Base-by-base conservation (phyloP, 2,329 filamentous ascomycete species). In the Aureobasidium sp. region DNA sequence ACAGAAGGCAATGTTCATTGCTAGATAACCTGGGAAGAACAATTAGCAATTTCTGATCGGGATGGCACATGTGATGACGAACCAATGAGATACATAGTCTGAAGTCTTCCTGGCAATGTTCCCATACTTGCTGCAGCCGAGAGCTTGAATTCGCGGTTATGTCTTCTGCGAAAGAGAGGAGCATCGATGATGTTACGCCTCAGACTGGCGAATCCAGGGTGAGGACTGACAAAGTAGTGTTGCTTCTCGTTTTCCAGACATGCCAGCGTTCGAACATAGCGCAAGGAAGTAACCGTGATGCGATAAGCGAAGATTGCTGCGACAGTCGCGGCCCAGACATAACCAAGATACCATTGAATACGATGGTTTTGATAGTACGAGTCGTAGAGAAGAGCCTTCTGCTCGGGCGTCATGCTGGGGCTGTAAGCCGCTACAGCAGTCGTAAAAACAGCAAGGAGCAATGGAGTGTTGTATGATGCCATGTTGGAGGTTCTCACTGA, bases 231-330 rank as follows among this genome's bases (percentile, higher is more conserved):
- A 71, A 92, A 96, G 77, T 91, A 96, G 64, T 83, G 81, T 73
- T 96, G 92, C 47, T 70, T 68, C 47, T 71, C 70, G 76, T 90
- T 91, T 76, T 84, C 87, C 67, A 96, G 82, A 70, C 87, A 90
- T 46, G 88, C 82, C 48, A 96, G 80, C 29, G 84, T 87, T 66
- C 92, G 85, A 41, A 92, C 78, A 70, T 94, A 87, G 67, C 82
- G 84, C 63, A 84, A 78, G 62, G 88, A 75, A 61, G 82, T 80
- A 56, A 85, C 80, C 61, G 79, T 75, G 65, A 87, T 73, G 65
- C 87, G 85, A 83, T 90, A 93, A 65, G 86, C 68, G 66, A 89
- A 79, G 68, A 92, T 79, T 55, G 81, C 79, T 39, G 74, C 80
- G 13, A 87, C 82, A 57, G 92, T 78, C 56, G 81, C 81, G 59